Conservation (phyloP, 768 basidiomycete species). For the Suillus luteus region DNA sequence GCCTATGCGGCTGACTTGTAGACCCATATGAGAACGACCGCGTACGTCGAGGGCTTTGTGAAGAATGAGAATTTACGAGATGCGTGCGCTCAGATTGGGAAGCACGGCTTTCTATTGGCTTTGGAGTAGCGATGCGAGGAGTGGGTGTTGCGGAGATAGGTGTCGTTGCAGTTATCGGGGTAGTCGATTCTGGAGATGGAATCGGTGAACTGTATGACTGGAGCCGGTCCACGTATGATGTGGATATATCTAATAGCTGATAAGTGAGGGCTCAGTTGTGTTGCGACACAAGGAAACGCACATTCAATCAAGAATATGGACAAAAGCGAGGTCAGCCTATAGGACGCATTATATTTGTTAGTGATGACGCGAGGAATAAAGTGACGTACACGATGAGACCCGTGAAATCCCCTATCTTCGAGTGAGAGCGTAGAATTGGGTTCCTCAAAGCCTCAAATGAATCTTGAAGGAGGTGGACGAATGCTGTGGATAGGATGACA, state of each 20-base stretch:
- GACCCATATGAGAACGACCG: conserved; percentile 25
- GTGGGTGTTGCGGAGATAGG: not conserved
- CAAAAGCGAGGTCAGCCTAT: conserved; percentile 63
- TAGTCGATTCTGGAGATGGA: conserved; percentile 38
- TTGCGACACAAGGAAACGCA: conserved; percentile 35
- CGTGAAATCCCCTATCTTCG: conserved; percentile 57
- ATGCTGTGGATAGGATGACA: conserved; percentile 81
- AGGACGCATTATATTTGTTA: conserved; percentile 1
- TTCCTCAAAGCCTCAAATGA: conserved; percentile 63
- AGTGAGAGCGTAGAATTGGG: conserved; percentile 44
- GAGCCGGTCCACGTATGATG: conserved; percentile 71
- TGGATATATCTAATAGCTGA: conserved; percentile 59
- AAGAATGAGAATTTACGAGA: conserved; percentile 17
- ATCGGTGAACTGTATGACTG: conserved; percentile 62
- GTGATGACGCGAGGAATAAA: conserved; percentile 1
- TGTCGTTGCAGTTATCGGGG: conserved; percentile 26
- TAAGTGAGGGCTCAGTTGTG: not conserved
- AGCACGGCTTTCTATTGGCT: not conserved
- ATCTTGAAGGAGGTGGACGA: conserved; percentile 79
- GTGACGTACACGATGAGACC: conserved; percentile 74
- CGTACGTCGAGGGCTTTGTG: not conserved
- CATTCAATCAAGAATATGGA: conserved; percentile 82
- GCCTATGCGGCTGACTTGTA: conserved; percentile 7
- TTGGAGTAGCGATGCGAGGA: conserved; percentile 10
- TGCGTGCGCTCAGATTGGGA: conserved; percentile 21